Evolutionary conservation across 352 stramenopile species (phyloP).

Genomic region (Pythium periplocum): DNA sequence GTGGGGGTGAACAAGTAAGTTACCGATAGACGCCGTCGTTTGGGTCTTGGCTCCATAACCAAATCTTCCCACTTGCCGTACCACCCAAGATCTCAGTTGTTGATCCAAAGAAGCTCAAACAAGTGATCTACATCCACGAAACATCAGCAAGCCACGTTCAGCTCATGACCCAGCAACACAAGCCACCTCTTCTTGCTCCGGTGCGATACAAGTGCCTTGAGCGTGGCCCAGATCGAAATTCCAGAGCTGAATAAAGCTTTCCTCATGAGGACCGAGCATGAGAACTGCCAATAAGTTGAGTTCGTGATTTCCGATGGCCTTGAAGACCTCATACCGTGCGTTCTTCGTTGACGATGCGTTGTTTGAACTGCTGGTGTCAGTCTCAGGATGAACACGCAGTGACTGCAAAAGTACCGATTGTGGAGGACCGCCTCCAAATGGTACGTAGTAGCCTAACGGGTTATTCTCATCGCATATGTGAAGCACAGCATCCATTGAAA

Average conservation of each 20-base stretch:
- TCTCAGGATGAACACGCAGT: slow-evolving; percentile 39
- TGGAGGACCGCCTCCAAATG: slow-evolving; percentile 39
- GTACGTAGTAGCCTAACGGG: slow-evolving; percentile 60
- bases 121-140: slow-evolving; percentile 38
- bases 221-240: slow-evolving; percentile 65
- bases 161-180: not conserved
- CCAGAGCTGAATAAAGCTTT: slow-evolving; percentile 73
- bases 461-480: slow-evolving; percentile 76
- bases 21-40: too few relatives aligned
- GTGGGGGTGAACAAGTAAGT: too few relatives aligned
- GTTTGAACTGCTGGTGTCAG: not conserved
- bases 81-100: slow-evolving; percentile 45
- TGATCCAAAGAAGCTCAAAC: slow-evolving; percentile 42
- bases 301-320: slow-evolving; percentile 42
- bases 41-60: too few relatives aligned
- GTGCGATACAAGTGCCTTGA: slow-evolving; percentile 48
- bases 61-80: slow-evolving; percentile 13
- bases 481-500: slow-evolving; percentile 47
- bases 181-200: slow-evolving; percentile 4
- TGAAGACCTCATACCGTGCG: slow-evolving; percentile 40
- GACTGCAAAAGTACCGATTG: slow-evolving; percentile 60
- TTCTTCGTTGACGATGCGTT: too few relatives aligned
- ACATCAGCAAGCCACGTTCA: not conserved
- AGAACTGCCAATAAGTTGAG: slow-evolving; percentile 48
- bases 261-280: slow-evolving; percentile 23